Base-by-base conservation (phyloP, 2,329 filamentous ascomycete genomes). In the Calonectria crousiana region DNA sequence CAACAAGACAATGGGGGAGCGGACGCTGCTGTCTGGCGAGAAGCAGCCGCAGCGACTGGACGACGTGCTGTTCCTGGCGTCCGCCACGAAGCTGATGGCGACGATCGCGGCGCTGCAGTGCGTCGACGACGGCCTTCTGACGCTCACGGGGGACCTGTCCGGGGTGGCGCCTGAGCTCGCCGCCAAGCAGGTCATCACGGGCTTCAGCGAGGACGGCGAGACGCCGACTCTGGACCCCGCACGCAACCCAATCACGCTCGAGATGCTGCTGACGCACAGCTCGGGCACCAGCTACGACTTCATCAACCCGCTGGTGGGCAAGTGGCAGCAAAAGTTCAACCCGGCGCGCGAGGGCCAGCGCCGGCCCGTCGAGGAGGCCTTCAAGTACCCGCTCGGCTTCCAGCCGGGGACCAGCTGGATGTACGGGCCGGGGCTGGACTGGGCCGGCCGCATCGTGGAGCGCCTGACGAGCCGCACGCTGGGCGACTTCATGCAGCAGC, bases 361-460 rank as follows among this genome's bases (percentile, higher is more conserved):
- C 23, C 77, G 77, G 13, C 83, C 82, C 0, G 85, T 91, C 0
- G 84, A 87, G 16, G 84, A 87, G 26, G 76, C 84, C 0, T 89
- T 86, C 74, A 74, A 75, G 16, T 84, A 86, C 13, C 88, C 89
- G 0, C 85, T 91, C 3, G 67, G 79, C 13, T 90, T 86, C 74
- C 87, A 92, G 70, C 90, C 90, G 0, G 90, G 89, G 0, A 79
- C 82, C 0, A 80, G 83, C 5, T 92, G 89, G 89, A 83, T 84
- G 76, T 91, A 91, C 74, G 86, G 88, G 0, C 76, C 84, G 1
- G 84, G 86, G 1, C 78, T 88, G 1, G 90, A 92, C 81, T 91
- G 89, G 89, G 87, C 86, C 0, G 89, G 90, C 5, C 83, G 85
- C 1, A 82, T 91, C 0, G 83, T 91, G 1, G 89, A 91, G 76